These are phyloP conservation scores for Geotrichum bryndzae DNA, from an alignment of 1,139 yeast species.

Conservation along the genomic window DNA sequence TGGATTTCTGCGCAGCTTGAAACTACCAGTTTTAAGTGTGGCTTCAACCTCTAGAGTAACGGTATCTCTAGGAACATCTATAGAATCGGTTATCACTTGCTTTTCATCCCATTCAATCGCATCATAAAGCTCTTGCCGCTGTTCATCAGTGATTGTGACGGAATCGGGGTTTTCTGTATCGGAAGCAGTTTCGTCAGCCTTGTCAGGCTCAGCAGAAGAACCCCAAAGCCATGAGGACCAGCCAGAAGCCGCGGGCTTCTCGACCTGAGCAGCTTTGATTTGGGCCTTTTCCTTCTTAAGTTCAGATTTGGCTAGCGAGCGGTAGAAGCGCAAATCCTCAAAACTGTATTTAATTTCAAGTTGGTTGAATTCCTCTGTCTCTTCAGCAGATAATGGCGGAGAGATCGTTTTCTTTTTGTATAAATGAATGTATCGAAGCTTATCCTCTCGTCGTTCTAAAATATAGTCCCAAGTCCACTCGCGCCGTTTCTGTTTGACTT, in stretches of 20 bases:
- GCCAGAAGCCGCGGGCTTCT: conserved; percentile 20
- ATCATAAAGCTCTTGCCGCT: conserved; percentile 69
- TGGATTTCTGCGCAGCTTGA: conserved; percentile 47
- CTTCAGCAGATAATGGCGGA: conserved; percentile 33
- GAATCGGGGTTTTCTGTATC: conserved; percentile 25
- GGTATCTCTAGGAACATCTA: conserved; percentile 70
- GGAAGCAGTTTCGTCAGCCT: conserved; percentile 11
- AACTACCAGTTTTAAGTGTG: conserved; percentile 68
- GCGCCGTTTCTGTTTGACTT: conserved; percentile 72
- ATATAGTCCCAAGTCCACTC: conserved; percentile 89
- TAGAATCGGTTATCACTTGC: conserved; percentile 45
- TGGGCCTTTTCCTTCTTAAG: conserved; percentile 49
- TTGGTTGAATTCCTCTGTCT: conserved; percentile 41
- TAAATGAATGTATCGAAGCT: conserved; percentile 59
- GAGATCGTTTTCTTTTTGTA: conserved; percentile 48
- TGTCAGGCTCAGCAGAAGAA: background rate
- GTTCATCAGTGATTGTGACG: conserved; percentile 41
- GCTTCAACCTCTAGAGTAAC: conserved; percentile 62
- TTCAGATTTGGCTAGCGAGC: conserved; percentile 70
- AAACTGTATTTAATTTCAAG: conserved; percentile 58
- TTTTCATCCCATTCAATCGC: conserved; percentile 89
- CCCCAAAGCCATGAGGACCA: conserved; percentile 40
- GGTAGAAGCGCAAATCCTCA: conserved; percentile 79
- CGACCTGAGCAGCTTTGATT: conserved; percentile 17
- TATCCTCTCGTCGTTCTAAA: conserved; percentile 61